phyloP scores from a whole-genome alignment of 2,329 filamentous ascomycete species.

The Arthrobotrys entomopaga region DNA sequence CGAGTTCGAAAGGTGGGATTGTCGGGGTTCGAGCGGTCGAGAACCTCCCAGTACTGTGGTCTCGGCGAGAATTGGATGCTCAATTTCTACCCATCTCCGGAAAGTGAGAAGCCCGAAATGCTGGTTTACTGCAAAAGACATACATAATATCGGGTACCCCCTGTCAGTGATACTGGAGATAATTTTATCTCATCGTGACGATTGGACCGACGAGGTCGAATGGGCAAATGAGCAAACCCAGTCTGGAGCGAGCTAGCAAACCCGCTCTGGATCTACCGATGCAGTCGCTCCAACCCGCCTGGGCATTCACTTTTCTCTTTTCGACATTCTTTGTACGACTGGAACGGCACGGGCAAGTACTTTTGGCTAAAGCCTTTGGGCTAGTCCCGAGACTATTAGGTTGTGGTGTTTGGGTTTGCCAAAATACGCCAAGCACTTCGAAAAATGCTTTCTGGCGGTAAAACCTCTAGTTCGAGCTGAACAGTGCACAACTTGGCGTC shows the following conservation, averaged over 20 bases:
- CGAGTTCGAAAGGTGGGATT: background rate
- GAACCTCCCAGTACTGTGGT: background rate
- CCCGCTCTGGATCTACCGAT: background rate
- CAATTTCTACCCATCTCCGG: conserved; percentile 11
- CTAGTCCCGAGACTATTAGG: no score
- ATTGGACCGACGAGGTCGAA: conserved; percentile 20
- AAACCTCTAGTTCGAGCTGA: conserved; percentile 27
- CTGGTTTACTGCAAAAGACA: conserved; percentile 22
- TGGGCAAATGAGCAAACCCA: conserved; percentile 18
- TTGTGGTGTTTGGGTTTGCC: conserved; percentile 11
- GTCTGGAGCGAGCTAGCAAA: no score
- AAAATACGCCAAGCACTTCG: conserved; percentile 9
- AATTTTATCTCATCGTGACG: conserved; percentile 25
- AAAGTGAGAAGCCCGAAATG: conserved; percentile 6
- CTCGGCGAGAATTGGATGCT: background rate
- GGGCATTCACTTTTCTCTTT: conserved; percentile 21
- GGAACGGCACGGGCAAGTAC: conserved; percentile 14
- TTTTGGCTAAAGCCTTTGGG: background rate
- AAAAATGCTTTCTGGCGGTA: conserved; percentile 34
- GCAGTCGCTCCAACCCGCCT: conserved; percentile 8
- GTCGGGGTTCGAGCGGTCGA: background rate
- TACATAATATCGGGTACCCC: conserved; percentile 21
- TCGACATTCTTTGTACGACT: conserved; percentile 16
- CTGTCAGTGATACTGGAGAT: conserved; percentile 31
- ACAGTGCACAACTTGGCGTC: conserved; percentile 20